phyloP scores from a whole-genome alignment of 139 green algal genomes.

The Coelastrella sp. region DNA sequence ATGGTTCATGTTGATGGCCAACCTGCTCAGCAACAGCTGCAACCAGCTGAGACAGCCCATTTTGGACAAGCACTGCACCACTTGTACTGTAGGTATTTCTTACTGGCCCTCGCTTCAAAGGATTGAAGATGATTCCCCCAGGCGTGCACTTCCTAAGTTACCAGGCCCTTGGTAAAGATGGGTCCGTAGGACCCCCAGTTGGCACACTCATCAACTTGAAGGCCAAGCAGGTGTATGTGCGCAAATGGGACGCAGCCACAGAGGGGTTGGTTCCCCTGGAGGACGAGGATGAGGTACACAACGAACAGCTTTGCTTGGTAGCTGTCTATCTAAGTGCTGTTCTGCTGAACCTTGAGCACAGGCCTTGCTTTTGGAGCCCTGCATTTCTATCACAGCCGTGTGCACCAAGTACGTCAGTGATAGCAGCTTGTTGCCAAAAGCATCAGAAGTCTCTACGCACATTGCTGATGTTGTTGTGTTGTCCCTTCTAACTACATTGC shows the following conservation, averaged over 20 bases:
- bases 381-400: not conserved
- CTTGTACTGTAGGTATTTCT: slow-evolving; percentile 75
- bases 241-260: slow-evolving; percentile 61
- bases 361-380: too few species aligned
- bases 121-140: slow-evolving; percentile 94
- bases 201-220: slow-evolving; percentile 1
- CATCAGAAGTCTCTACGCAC: too few species aligned
- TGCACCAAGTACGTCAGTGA: too few species aligned
- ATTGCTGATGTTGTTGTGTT: too few species aligned
- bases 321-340: not conserved
- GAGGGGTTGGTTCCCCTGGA: slow-evolving; percentile 71
- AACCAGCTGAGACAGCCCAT: not conserved
- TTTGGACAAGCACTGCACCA: too few species aligned
- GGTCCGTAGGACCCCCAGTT: slow-evolving; percentile 18
- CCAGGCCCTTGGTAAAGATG: slow-evolving; percentile 60
- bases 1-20: not conserved
- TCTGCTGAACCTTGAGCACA: not conserved
- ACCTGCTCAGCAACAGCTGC: not conserved
- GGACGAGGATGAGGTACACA: slow-evolving; percentile 62
- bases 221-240: slow-evolving; percentile 64
- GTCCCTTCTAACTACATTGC: too few species aligned
- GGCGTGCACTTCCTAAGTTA: slow-evolving; percentile 87
- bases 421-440: too few species aligned
- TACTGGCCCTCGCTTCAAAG: slow-evolving; percentile 81
- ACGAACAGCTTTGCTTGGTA: not conserved